Conservation (phyloP, 768 basidiomycete species). For the Lentinula raphanica region DNA sequence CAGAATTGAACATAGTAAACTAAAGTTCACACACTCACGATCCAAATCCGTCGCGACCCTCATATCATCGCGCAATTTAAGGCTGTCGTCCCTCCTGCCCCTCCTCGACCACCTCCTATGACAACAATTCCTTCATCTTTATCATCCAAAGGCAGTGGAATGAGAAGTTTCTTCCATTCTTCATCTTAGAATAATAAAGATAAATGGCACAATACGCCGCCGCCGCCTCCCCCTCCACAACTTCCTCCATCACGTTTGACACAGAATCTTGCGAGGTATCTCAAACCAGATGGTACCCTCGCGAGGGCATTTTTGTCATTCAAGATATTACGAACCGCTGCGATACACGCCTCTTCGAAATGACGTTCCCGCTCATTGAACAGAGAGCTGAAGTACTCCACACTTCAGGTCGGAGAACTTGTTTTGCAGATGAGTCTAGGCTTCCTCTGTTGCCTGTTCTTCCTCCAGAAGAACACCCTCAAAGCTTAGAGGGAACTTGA, state of each 20-base stretch:
- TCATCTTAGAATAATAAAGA: conserved; percentile 65
- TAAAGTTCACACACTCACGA: conserved; percentile 88
- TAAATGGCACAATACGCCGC: conserved; percentile 26
- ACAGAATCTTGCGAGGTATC: conserved; percentile 77
- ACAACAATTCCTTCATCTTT: conserved; percentile 39
- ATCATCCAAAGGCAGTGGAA: conserved; percentile 54
- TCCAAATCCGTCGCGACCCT: conserved; percentile 83
- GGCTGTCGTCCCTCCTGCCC: conserved; percentile 45
- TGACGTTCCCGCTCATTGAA: conserved; percentile 74
- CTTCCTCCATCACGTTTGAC: conserved; percentile 40
- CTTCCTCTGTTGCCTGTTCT: conserved; percentile 87
- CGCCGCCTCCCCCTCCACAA: conserved; percentile 31
- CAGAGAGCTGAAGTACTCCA: conserved; percentile 62
- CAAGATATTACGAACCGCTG: conserved; percentile 82
- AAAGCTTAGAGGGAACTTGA: conserved; percentile 89
- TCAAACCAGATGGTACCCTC: conserved; percentile 80
- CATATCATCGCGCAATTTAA: conserved; percentile 80
- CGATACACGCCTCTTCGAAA: conserved; percentile 81
- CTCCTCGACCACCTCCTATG: conserved; percentile 33
- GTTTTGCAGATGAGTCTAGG: conserved; percentile 86
- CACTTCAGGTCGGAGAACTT: conserved; percentile 79
- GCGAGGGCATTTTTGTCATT: conserved; percentile 86
- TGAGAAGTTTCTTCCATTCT: conserved; percentile 72
- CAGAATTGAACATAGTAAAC: conserved; percentile 89
- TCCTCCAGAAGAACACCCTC: conserved; percentile 70